These are phyloP conservation scores for Seiridium cupressi DNA, from an alignment of 2,329 filamentous ascomycete genomes.

Conservation along the genomic window DNA sequence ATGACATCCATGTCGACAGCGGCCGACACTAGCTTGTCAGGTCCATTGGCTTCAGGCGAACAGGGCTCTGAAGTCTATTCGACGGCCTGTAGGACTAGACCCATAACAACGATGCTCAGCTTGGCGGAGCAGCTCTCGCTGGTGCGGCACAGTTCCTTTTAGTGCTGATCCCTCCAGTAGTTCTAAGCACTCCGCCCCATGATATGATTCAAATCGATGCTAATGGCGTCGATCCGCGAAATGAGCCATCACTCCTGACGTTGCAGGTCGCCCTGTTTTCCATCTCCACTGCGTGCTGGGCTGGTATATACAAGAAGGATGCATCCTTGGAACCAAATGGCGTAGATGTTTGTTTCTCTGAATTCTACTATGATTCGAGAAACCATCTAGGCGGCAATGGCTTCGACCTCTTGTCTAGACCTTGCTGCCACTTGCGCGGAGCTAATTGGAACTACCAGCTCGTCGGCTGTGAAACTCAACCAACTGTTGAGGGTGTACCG, in stretches of 20 bases:
- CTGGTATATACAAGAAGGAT: too few relatives aligned
- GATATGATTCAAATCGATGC: neutral
- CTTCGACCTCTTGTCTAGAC: neutral
- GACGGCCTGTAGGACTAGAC: neutral
- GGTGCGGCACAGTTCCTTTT: neutral
- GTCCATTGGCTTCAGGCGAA: too few relatives aligned
- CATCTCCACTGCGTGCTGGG: too few relatives aligned
- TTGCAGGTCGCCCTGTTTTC: neutral
- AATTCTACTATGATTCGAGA: too few relatives aligned
- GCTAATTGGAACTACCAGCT: slow-evolving; percentile 3
- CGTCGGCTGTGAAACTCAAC: slow-evolving; percentile 10
- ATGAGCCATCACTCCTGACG: neutral
- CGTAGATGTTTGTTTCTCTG: too few relatives aligned
- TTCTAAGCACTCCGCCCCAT: neutral
- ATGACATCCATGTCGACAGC: too few relatives aligned
- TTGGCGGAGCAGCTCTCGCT: neutral
- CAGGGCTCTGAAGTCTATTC: neutral
- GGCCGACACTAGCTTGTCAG: too few relatives aligned
- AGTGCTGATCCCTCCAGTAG: neutral
- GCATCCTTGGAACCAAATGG: too few relatives aligned
- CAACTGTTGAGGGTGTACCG: slow-evolving; percentile 9
- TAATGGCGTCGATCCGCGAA: neutral
- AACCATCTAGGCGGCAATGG: neutral
- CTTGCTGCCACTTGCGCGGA: slow-evolving; percentile 10
- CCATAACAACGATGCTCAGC: neutral